Base-by-base conservation (phyloP, 768 basidiomycete genomes). In the Tulasnella calospora region DNA sequence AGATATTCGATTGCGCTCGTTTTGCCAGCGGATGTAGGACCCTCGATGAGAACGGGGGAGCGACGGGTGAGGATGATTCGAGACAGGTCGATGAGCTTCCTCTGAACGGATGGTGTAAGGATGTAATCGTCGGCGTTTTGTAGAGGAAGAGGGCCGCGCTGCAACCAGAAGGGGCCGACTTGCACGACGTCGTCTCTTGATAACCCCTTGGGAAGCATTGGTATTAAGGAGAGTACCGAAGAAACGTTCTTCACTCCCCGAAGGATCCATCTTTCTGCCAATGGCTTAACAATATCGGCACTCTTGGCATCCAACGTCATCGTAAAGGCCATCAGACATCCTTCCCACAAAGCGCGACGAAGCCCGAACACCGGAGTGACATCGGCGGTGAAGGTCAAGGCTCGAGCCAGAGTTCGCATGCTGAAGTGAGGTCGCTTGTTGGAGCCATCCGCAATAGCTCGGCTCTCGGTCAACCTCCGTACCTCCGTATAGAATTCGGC, bases 1-100 rank as follows among this genome's bases (percentile, higher is more conserved):
- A 99, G 89, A 84, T 96, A 99, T 85, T 98, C 96, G 69, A 99
- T 91, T 0, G 97, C 94, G 81, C 94, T 96, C 2, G 98, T 99
- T 87, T 99, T 99, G 51, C 98, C 98, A 78, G 92, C 93, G 0
- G 98, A 99, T 0, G 98, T 99, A 0, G 97, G 98, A 1, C 98
- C 98, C 85, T 99, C 97, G 77, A 99, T 97, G 13, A 99, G 88
- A 21, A 99, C 92, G 3, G 98, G 98, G 81, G 97, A 98, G 78
- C 92, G 89, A 74, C 93, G 89, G 1, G 95, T 96, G 71, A 93
- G 86, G 74, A 97, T 90, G 81, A 98, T 96, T 35, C 98, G 89
- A 2, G 96, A 92, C n/a, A 99, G 89, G 84, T 98, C 93, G 55
- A 95, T 87, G n/a, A 99, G 88, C 83, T 99, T 99, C 80, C 88